Base-by-base conservation (phyloP, 1,139 yeast genomes). In the Magnusiomyces clavatus region DNA sequence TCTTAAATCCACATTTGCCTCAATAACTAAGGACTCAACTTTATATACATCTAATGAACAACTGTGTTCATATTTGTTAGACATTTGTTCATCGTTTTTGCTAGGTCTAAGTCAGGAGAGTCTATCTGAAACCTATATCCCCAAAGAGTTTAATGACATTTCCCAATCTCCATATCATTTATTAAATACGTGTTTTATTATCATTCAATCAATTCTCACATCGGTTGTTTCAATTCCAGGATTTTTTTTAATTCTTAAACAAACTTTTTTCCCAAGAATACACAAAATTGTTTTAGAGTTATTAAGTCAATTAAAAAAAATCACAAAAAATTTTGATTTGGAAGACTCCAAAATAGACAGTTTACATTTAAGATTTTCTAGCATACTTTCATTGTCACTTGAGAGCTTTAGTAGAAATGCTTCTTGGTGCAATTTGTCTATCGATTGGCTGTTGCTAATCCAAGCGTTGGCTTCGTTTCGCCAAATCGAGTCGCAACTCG, bases 331-430 rank as follows among this genome's bases (percentile, higher is more conserved):
- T 13, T 2, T 39, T 16, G 16, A 31, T 14, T 16, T n/a, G n/a
- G 19, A 42, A 2, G 20, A 46, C 3, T 11, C 17, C 1, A 43
- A 48, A 6, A 11, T 48, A 8, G 38, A 43, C 20, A 35, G 48
- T 19, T 24, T 50, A 10, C 50, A 53, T 41, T 47, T 40, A 5
- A 31, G 46, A 14, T 53, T 48, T 40, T 45, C 54, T 3, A 47
- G 48, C 24, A 46, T 44, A 13, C 51, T 51, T 20, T 46, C 52
- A 19, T 6, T 46, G 16, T 50, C 56, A 13, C 44, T 53, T 13
- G 29, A 42, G 10, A 17, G 40, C 35, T 41, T 36, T 4, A 37
- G 31, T 5, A 39, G 46, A 8, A 38, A 49, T 29, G 37, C 50
- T 20, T n/a, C 20, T 11, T 53, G 54, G 54, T 42, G 46, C 43